These are phyloP conservation scores for Lasiodiplodia gonubiensis DNA, from an alignment of 2,329 filamentous ascomycete genomes.

Conservation along the genomic window DNA sequence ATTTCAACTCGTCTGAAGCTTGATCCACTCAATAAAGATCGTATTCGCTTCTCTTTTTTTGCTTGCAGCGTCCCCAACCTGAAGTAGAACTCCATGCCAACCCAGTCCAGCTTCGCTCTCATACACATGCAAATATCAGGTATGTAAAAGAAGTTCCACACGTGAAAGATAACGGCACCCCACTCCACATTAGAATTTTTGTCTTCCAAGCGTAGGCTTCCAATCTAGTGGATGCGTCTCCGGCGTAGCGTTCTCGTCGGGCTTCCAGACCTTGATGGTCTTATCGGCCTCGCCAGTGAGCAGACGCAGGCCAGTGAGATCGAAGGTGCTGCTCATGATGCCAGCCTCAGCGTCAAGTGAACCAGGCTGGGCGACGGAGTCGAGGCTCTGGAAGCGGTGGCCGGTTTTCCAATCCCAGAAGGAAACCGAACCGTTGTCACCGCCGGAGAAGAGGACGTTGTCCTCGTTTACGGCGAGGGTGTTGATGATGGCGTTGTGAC, in stretches of 20 bases:
- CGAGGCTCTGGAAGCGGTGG: constrained; percentile 84
- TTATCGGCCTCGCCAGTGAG: constrained; percentile 97
- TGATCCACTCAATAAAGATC: background rate
- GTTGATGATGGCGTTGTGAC: constrained; percentile 96
- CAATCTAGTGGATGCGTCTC: constrained; percentile 92
- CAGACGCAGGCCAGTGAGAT: constrained; percentile 83
- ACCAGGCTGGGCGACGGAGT: constrained; percentile 92
- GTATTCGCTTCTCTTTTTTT: background rate
- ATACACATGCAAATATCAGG: background rate
- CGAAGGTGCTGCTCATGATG: constrained; percentile 92
- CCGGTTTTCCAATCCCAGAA: constrained; percentile 99
- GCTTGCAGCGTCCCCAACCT: background rate
- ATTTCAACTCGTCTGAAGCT: background rate
- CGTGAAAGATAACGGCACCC: background rate
- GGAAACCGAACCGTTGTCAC: constrained; percentile 92
- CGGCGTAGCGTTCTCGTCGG: constrained; percentile 86
- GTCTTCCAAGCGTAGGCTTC: constrained; percentile 74
- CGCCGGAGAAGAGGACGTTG: constrained; percentile 92
- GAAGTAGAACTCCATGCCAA: background rate
- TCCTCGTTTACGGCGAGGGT: constrained; percentile 91
- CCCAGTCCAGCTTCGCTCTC: background rate
- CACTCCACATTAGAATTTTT: constrained; percentile 15
- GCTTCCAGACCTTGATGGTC: constrained; percentile 96
- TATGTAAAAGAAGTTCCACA: background rate
- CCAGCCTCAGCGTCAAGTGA: constrained; percentile 93